Evolutionary conservation across 371 early-diverging fungal genomes (phyloP).

Genomic region (Apophysomyces trapeziformis): DNA sequence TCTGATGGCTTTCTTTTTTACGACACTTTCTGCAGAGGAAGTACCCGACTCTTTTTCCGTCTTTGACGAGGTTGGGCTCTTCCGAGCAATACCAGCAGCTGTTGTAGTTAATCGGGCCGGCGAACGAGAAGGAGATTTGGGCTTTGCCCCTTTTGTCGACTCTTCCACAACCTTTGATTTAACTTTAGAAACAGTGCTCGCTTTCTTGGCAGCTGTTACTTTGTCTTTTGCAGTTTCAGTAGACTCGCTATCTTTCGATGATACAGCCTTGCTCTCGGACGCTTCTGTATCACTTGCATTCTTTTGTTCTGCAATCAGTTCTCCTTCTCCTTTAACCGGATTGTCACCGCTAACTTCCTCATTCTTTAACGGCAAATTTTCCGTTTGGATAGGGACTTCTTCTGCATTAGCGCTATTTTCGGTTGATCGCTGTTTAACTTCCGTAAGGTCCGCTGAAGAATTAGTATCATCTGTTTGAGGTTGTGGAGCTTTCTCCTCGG

Average conservation of each 20-base stretch:
- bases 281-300: background rate
- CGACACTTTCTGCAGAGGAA: constrained; percentile 8
- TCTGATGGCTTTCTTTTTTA: constrained; percentile 5
- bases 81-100: background rate
- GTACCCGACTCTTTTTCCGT: background rate
- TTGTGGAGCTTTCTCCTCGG: too few species aligned
- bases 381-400: too few species aligned
- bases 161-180: constrained; percentile 1
- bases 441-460: background rate
- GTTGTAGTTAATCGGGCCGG: constrained; percentile 7
- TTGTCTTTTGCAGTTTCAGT: constrained; percentile 2
- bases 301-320: background rate
- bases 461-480: too few species aligned
- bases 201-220: background rate
- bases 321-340: background rate
- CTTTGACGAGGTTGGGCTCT: constrained; percentile 12
- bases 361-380: too few species aligned
- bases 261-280: background rate
- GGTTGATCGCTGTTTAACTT: background rate
- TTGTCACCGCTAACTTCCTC: background rate
- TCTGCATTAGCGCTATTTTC: background rate
- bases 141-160: constrained; percentile 9
- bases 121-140: constrained; percentile 23
- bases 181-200: background rate
- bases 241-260: background rate